Evolutionary conservation across 305 asterid genomes (phyloP), one percentile per base, ranked within the genome.

Genomic region (Salvia sclarea): DNA sequence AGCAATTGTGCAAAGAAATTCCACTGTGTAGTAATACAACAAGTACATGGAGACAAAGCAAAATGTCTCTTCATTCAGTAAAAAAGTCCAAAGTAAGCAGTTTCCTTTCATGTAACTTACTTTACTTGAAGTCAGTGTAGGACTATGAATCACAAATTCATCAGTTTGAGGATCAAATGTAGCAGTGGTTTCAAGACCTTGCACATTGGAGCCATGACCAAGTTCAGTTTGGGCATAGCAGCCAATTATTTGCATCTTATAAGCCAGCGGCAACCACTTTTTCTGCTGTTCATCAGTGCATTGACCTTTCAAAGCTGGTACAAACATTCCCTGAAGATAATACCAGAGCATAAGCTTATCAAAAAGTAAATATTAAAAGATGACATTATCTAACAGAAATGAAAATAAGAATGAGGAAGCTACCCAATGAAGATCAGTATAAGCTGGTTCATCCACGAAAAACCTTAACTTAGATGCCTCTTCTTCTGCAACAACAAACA

Each of bases 211-310:
- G 47, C 98, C 98, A 64, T 95, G 99, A 37, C 99, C 98, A 79
- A 95, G 98, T 82, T 95, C 99, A 66, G 98, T 95, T 79, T 95
- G 99, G 8, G 99, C 99, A 70, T 95, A 95, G 84, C 99, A 95
- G 50, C 99, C 99, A 82, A 95, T 95, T 72, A 95, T 89, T 83
- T 95, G 89, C 98, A 95, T 95, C 88, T 91, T 95, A 74, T 85
- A 78, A 53, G 99, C 98, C 84, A 91, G 75, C 0, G 99, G 84
- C 74, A 91, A 76, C 99, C 99, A 95, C 76, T 91, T 88, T 57
- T 55, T 47, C 76, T 91, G 99, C 58, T 95, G 99, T 75, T 89
- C 96, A 48, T 91, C 98, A 30, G 98, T 91, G 50, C 92, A 97
- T 82, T 89, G 97, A 43, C 98, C 98, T 81, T 89, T 91, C 73